Conservation (phyloP, 305 asterid species). For the Fraxinus ornus region DNA sequence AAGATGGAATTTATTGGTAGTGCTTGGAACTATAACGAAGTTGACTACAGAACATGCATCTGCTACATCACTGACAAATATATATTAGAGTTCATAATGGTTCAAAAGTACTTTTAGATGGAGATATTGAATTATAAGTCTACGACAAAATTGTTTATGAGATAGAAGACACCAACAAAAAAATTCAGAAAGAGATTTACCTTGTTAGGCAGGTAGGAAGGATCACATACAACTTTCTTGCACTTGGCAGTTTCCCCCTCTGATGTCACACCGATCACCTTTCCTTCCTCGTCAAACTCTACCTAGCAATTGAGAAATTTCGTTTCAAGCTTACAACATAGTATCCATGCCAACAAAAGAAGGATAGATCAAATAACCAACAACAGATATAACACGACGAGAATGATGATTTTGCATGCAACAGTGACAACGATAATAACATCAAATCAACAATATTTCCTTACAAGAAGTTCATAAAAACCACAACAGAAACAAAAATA, state of each 20-base stretch:
- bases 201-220: slow-evolving; percentile 91
- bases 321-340: slow-evolving; percentile 18
- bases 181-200: slow-evolving; percentile 35
- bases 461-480: background rate
- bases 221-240: slow-evolving; percentile 96
- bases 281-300: slow-evolving; percentile 86
- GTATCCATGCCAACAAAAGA: background rate
- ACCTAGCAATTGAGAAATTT: slow-evolving; percentile 51
- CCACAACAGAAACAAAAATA: background rate
- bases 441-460: background rate
- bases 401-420: background rate
- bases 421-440: background rate
- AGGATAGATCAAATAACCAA: background rate
- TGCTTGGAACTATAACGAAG: slow-evolving; percentile 3
- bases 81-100: slow-evolving; percentile 4
- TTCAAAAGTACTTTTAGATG: background rate
- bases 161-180: background rate
- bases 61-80: background rate
- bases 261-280: slow-evolving; percentile 88
- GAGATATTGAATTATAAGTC: slow-evolving; percentile 7
- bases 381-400: background rate
- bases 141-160: background rate
- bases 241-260: slow-evolving; percentile 98
- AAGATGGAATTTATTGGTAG: background rate
- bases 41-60: slow-evolving; percentile 5